Evolutionary conservation across 441 rosid genomes (phyloP).

Genomic region (Corymbia calophylla): DNA sequence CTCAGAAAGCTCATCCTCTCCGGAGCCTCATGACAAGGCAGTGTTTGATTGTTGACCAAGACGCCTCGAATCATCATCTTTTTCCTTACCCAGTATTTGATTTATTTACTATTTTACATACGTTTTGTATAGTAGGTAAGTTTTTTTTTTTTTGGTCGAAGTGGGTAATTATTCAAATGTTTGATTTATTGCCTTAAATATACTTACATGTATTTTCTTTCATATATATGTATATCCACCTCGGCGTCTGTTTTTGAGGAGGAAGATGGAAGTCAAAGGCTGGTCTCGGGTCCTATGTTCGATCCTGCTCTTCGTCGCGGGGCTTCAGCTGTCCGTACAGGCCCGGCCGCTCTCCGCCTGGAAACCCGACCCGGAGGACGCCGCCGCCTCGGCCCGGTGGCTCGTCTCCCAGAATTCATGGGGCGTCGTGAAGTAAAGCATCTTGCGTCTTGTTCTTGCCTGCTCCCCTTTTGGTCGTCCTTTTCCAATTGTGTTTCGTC

Average conservation of each 20-base stretch:
- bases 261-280: neutral
- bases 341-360: slow-evolving; percentile 44
- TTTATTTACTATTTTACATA: neutral
- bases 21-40: neutral
- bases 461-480: neutral
- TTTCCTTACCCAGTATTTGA: neutral
- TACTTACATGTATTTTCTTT: neutral
- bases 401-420: slow-evolving; percentile 73
- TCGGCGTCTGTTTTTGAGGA: neutral
- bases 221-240: neutral
- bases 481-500: neutral
- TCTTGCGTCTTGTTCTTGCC: neutral
- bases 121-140: neutral
- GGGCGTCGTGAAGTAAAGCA: slow-evolving; percentile 71
- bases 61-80: neutral
- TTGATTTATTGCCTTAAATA: neutral
- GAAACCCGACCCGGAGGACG: slow-evolving; percentile 58
- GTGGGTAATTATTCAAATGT: neutral
- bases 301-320: slow-evolving; percentile 12
- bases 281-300: neutral
- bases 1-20: neutral
- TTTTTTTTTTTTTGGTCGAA: no score
- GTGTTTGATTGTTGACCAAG: neutral
- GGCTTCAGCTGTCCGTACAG: slow-evolving; percentile 20
- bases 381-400: slow-evolving; percentile 85